phyloP scores from a whole-genome alignment of 2,329 filamentous ascomycete species.

The Metarhizium album region DNA sequence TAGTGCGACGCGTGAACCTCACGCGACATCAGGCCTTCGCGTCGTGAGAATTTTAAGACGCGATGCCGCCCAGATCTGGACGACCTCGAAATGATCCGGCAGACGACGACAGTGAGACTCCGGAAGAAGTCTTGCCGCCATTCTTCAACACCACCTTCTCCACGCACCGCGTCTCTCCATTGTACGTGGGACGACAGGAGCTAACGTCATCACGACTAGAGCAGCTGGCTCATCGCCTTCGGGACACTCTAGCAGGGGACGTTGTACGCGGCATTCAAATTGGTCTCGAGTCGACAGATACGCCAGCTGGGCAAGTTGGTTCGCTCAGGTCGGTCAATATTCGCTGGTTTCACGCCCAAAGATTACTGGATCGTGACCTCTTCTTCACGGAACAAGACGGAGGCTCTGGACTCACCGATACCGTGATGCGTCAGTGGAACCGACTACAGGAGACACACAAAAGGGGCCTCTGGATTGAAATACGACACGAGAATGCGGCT shows the following conservation, averaged over 20 bases:
- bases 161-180: slow-evolving; percentile 42
- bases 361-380: slow-evolving; percentile 21
- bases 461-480: slow-evolving; percentile 32
- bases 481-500: slow-evolving; percentile 41
- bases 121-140: slow-evolving; percentile 21
- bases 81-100: slow-evolving; percentile 1
- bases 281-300: slow-evolving; percentile 32
- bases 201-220: slow-evolving; percentile 30
- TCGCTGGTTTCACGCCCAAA: slow-evolving; percentile 30
- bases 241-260: slow-evolving; percentile 46
- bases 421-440: slow-evolving; percentile 6
- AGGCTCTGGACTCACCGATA: slow-evolving; percentile 9
- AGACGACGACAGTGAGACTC: slow-evolving; percentile 13
- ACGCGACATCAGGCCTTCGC: not conserved
- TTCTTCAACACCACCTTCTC: slow-evolving; percentile 52
- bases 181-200: slow-evolving; percentile 33
- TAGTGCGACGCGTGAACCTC: slow-evolving; percentile 1
- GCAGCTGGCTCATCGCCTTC: slow-evolving; percentile 34
- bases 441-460: slow-evolving; percentile 15
- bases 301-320: slow-evolving; percentile 26
- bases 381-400: slow-evolving; percentile 10
- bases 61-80: slow-evolving; percentile 5
- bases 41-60: not conserved
- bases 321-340: slow-evolving; percentile 36
- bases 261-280: slow-evolving; percentile 50